Conservation (phyloP, 352 stramenopile species). For the Phytophthora parvispora region DNA sequence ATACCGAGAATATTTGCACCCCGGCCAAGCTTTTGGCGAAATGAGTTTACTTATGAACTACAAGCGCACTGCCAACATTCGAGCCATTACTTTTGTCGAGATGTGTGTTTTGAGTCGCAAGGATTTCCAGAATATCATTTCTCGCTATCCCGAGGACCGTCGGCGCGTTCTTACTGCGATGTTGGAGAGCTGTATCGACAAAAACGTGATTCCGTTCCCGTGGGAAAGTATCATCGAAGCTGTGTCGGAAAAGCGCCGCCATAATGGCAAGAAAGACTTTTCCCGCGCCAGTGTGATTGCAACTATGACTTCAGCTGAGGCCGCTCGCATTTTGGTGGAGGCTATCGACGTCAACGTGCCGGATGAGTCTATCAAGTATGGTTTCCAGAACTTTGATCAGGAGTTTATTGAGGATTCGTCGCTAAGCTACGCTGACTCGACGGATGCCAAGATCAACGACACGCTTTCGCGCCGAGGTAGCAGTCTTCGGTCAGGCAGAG, state of each 20-base stretch:
- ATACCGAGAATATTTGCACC: conserved; percentile 1
- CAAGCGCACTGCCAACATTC: conserved; percentile 27
- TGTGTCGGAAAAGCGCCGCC: background rate
- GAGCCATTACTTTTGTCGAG: conserved; percentile 28
- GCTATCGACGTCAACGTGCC: background rate
- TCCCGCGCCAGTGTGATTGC: background rate
- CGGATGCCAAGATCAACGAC: background rate
- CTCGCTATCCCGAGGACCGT: conserved; percentile 8
- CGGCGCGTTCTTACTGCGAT: conserved; percentile 8
- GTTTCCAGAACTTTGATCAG: conserved; percentile 2
- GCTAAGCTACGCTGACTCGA: background rate
- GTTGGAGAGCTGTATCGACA: conserved; percentile 11
- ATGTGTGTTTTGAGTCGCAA: conserved; percentile 15
- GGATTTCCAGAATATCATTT: conserved; percentile 10
- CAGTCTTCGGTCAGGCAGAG: background rate
- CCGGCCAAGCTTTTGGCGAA: conserved; percentile 40
- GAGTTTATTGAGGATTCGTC: background rate
- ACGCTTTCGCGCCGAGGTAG: background rate
- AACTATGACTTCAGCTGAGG: background rate
- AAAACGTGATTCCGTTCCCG: conserved; percentile 2
- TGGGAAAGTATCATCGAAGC: conserved; percentile 7
- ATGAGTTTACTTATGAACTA: conserved; percentile 46
- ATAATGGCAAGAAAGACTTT: background rate
- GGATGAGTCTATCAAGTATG: conserved; percentile 15
- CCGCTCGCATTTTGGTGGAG: conserved; percentile 1